phyloP scores from a whole-genome alignment of 2,329 filamentous ascomycete species.

The Ophiostoma sp. region DNA sequence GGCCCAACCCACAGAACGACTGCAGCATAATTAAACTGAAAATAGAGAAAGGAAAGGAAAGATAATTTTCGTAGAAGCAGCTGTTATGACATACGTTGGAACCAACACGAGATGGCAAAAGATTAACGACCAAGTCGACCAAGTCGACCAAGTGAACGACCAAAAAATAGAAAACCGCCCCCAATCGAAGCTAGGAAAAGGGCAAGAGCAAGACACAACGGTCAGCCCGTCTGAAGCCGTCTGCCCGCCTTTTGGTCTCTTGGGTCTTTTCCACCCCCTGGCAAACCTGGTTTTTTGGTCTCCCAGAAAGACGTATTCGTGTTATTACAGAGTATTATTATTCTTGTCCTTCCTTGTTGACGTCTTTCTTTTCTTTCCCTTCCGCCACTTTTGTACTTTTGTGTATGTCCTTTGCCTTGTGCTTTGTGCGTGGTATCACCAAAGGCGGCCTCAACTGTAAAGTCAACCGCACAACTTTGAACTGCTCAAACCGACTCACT shows the following conservation, averaged over 20 bases:
- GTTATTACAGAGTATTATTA: conserved; percentile 13
- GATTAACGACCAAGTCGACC: not conserved
- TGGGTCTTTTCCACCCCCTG: not conserved
- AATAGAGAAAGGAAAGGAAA: not conserved
- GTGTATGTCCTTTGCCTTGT: not conserved
- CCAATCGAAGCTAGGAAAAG: not conserved
- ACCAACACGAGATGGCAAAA: not conserved
- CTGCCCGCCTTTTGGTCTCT: conserved; percentile 1
- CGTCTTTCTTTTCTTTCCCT: not conserved
- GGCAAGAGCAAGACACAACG: not conserved
- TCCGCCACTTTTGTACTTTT: not conserved
- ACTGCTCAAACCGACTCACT: not conserved
- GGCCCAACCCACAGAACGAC: not conserved
- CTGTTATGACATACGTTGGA: not conserved
- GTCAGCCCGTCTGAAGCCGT: not conserved
- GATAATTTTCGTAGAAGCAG: not conserved
- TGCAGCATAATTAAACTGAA: not conserved
- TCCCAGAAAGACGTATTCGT: conserved; percentile 5
- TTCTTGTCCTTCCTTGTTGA: not conserved
- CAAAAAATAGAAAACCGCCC: not conserved
- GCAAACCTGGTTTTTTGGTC: conserved; percentile 9
- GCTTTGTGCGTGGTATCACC: conserved; percentile 6
- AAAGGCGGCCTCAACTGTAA: not conserved
- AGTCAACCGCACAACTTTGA: not conserved
- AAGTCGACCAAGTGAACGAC: not conserved